Conservation (phyloP, 2,329 filamentous ascomycete species). For the Leptographium wingfieldii region DNA sequence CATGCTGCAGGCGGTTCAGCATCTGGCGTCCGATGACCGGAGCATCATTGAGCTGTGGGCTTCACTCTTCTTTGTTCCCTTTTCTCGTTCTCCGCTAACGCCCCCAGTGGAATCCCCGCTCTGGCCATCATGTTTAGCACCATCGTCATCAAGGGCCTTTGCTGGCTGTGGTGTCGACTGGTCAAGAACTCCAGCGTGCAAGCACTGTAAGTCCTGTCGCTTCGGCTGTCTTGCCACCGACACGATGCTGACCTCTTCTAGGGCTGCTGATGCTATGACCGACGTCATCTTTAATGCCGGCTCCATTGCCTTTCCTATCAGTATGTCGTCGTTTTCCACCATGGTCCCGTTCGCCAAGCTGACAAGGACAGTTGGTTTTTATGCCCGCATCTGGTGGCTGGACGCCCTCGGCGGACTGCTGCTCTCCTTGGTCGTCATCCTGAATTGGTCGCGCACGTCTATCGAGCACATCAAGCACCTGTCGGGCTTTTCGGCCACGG, state of each 20-base stretch:
- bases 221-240: background rate
- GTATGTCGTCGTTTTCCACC: conserved; percentile 23
- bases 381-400: conserved; percentile 69
- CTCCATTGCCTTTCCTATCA: conserved; percentile 73
- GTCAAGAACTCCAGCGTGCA: conserved; percentile 80
- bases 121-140: conserved; percentile 72
- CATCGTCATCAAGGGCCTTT: conserved; percentile 67
- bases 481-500: conserved; percentile 64
- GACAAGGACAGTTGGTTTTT: conserved; percentile 48
- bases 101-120: conserved; percentile 44
- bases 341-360: background rate
- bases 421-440: conserved; percentile 66
- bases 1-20: conserved; percentile 54
- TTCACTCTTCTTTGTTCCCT: background rate
- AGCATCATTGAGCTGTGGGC: conserved; percentile 54
- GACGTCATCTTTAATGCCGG: conserved; percentile 84
- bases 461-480: conserved; percentile 69
- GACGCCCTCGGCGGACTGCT: conserved; percentile 68
- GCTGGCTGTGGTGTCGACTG: conserved; percentile 79
- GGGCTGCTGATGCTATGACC: conserved; percentile 20
- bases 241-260: conserved; percentile 2
- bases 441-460: conserved; percentile 65
- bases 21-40: conserved; percentile 48
- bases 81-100: background rate
- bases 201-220: conserved; percentile 41